Conservation (phyloP, 2,329 filamentous ascomycete genomes). For the Colletotrichum lupini region DNA sequence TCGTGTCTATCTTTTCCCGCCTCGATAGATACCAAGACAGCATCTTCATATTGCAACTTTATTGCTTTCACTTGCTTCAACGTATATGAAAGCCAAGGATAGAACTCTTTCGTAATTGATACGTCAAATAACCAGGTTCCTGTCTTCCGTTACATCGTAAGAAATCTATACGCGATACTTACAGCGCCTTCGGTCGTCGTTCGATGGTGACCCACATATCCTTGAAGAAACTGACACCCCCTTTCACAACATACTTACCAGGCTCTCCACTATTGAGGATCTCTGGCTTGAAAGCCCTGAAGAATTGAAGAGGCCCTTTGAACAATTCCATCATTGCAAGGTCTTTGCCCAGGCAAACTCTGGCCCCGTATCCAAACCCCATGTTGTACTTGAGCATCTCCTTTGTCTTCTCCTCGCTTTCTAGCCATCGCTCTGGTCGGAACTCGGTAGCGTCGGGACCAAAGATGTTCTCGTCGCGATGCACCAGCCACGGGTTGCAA, state of each 20-base stretch:
- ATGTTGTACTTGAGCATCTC: constrained; percentile 60
- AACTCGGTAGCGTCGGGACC: constrained; percentile 56
- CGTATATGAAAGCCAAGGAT: no score
- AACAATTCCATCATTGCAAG: constrained; percentile 65
- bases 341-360: constrained; percentile 59
- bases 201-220: constrained; percentile 51
- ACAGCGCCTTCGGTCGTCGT: constrained; percentile 24
- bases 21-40: no score
- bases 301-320: constrained; percentile 56
- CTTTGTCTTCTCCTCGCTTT: constrained; percentile 49
- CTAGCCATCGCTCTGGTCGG: constrained; percentile 61
- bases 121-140: no score
- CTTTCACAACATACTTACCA: constrained; percentile 51
- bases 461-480: constrained; percentile 54
- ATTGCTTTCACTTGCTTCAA: no score
- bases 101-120: no score
- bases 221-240: constrained; percentile 53
- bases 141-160: no score
- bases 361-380: constrained; percentile 60
- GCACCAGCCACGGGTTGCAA: constrained; percentile 45
- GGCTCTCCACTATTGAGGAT: constrained; percentile 43
- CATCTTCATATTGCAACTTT: no score
- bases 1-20: no score
- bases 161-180: neutral
- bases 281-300: constrained; percentile 49